phyloP scores from a whole-genome alignment of 2,329 filamentous ascomycete genomes.

The Beauveria caledonica region DNA sequence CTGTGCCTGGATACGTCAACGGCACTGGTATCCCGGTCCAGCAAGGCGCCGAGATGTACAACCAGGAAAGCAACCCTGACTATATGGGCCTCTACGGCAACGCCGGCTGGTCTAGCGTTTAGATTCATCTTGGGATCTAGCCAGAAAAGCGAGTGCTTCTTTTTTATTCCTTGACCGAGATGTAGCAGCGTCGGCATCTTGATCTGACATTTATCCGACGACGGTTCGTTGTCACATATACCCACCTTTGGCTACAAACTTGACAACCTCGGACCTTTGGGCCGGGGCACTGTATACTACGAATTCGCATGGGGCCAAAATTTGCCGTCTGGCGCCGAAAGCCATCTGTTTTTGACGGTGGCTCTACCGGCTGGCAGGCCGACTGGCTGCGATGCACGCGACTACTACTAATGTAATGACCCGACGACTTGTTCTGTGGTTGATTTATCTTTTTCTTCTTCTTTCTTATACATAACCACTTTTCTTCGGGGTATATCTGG shows the following conservation, averaged over 20 bases:
- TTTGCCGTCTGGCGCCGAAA: not conserved
- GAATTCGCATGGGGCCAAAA: not conserved
- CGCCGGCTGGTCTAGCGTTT: not conserved
- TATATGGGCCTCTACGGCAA: slow-evolving; percentile 2
- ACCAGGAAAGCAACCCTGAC: slow-evolving; percentile 17
- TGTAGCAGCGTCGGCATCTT: not conserved
- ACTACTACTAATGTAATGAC: slow-evolving; percentile 10
- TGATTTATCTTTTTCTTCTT: not conserved
- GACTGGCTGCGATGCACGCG: not conserved
- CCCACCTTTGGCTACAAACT: slow-evolving; percentile 5
- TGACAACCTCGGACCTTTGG: not conserved
- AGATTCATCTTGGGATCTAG: not conserved
- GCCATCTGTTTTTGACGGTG: not conserved
- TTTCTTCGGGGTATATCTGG: slow-evolving; percentile 1
- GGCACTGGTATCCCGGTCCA: slow-evolving; percentile 22
- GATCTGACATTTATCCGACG: slow-evolving; percentile 3
- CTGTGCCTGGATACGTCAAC: slow-evolving; percentile 39
- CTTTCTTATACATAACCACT: not conserved
- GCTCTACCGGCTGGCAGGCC: not conserved
- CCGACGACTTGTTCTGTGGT: slow-evolving; percentile 1
- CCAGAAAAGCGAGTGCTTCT: not conserved
- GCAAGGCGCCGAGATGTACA: slow-evolving; percentile 29
- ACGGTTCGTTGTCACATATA: not conserved
- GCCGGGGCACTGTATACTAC: slow-evolving; percentile 7
- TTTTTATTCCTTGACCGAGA: not conserved